Evolutionary conservation across 2,329 filamentous ascomycete species (phyloP).

Genomic region (Emergomyces orientalis): DNA sequence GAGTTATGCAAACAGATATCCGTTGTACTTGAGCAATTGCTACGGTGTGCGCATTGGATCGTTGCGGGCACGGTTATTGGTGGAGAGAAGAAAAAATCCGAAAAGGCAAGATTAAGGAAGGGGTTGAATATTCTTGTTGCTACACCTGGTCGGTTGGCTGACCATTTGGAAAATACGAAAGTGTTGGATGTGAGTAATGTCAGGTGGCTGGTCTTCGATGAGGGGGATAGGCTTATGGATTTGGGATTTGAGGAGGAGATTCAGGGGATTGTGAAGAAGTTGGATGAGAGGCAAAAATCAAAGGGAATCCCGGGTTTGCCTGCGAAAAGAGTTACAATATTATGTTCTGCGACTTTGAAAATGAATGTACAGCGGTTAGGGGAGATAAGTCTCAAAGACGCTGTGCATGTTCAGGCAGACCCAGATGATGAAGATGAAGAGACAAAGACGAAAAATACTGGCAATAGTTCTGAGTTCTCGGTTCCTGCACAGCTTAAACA

Average conservation of each 20-base stretch:
- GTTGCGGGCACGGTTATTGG: conserved; percentile 77
- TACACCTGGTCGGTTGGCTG: conserved; percentile 80
- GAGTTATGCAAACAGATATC: conserved; percentile 93
- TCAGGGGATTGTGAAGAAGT: conserved; percentile 70
- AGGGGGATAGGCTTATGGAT: conserved; percentile 97
- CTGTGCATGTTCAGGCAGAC: conserved; percentile 71
- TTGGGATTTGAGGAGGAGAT: conserved; percentile 94
- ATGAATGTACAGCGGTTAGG: conserved; percentile 91
- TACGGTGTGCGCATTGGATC: conserved; percentile 88
- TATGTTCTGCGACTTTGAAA: conserved; percentile 97
- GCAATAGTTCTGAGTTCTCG: conserved; percentile 54
- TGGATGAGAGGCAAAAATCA: conserved; percentile 58
- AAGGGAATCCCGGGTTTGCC: conserved; percentile 57
- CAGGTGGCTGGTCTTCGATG: conserved; percentile 87
- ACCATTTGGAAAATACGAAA: conserved; percentile 89
- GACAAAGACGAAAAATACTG: conserved; percentile 37
- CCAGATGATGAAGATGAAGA: conserved; percentile 45
- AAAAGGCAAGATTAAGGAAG: conserved; percentile 88
- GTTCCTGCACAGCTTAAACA: conserved; percentile 93
- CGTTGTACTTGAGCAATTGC: conserved; percentile 69
- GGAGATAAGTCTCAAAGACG: conserved; percentile 90
- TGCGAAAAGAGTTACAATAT: conserved; percentile 68
- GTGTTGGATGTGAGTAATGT: conserved; percentile 80
- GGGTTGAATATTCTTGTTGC: conserved; percentile 93
- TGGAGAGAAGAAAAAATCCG: conserved; percentile 65